Percentiles rank a stretch among this genome's conserved stretches.
These are phyloP conservation scores for Backusella morwellensis DNA, from an alignment of 192 early-diverging fungal species.

Conservation along the genomic window DNA sequence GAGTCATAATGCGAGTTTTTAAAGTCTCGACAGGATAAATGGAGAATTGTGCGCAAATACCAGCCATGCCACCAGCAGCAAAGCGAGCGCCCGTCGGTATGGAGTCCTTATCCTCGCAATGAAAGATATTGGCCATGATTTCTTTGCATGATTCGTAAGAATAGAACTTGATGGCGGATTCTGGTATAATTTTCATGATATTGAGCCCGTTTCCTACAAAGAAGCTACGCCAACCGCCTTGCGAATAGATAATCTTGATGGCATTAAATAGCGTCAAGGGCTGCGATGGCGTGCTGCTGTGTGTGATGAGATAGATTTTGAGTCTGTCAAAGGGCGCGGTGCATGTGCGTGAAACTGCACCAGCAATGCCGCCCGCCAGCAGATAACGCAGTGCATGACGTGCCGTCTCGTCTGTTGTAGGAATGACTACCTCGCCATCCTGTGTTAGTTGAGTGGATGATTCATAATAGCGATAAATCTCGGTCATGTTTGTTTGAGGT, in stretches of 20 bases:
- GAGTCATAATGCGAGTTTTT: conserved; percentile 72
- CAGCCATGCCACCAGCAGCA: conserved; percentile 69
- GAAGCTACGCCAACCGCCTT: conserved; percentile 66
- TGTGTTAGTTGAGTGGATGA: conserved; percentile 57
- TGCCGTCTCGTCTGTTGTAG: conserved; percentile 41
- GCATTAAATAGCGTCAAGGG: conserved; percentile 28
- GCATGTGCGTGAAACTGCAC: conserved; percentile 65
- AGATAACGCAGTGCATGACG: conserved; percentile 58
- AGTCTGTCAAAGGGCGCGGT: conserved; percentile 76
- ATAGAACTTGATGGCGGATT: conserved; percentile 74
- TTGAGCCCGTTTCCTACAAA: conserved; percentile 81
- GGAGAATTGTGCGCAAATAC: conserved; percentile 63
- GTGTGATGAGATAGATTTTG: conserved; percentile 55
- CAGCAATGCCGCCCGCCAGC: conserved; percentile 66
- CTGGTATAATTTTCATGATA: conserved; percentile 72
- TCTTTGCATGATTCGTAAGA: conserved; percentile 62
- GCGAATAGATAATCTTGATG: conserved; percentile 51
- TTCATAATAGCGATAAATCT: conserved; percentile 61
- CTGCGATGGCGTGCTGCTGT: conserved; percentile 1
- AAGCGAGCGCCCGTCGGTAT: conserved; percentile 49
- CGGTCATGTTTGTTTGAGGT: conserved; percentile 54
- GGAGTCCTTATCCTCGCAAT: conserved; percentile 31
- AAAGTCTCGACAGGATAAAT: conserved; percentile 77
- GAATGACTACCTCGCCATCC: conserved; percentile 65
- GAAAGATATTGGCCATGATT: conserved; percentile 34